Evolutionary conservation across 768 basidiomycete genomes (phyloP).

Genomic region (Gloeopeniophorella convolvens): DNA sequence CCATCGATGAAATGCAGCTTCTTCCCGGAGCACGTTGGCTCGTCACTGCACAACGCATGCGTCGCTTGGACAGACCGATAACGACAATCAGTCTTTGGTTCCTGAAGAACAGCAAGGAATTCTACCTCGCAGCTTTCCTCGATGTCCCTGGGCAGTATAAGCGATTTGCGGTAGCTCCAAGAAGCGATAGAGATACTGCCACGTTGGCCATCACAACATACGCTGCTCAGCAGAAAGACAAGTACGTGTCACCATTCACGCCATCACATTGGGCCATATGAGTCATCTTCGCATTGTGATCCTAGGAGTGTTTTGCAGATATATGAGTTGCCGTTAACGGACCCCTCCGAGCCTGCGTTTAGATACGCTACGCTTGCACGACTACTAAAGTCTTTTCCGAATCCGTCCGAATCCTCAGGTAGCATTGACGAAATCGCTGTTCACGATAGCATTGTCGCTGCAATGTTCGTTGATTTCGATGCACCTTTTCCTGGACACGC

Average conservation of each 20-base stretch:
- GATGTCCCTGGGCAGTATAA: conserved; percentile 24
- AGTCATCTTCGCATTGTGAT: neutral
- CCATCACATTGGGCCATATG: too few relatives aligned
- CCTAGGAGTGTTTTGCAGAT: neutral
- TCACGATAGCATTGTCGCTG: conserved; percentile 8
- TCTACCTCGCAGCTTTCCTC: conserved; percentile 26
- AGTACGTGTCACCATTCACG: neutral
- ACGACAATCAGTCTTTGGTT: conserved; percentile 42
- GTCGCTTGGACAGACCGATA: conserved; percentile 26
- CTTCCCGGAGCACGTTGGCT: conserved; percentile 45
- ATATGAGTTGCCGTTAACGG: neutral
- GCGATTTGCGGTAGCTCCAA: conserved; percentile 20
- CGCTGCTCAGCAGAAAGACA: neutral
- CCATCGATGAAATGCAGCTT: conserved; percentile 41
- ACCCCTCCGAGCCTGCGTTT: neutral
- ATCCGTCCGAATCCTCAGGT: neutral
- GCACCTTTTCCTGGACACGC: neutral
- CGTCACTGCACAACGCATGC: conserved; percentile 35
- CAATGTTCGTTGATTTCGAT: conserved; percentile 1
- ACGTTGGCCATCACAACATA: conserved; percentile 21
- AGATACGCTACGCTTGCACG: neutral
- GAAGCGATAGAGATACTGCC: conserved; percentile 14
- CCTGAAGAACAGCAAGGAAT: conserved; percentile 26
- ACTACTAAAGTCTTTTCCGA: neutral
- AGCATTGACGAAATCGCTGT: conserved; percentile 11